These are phyloP conservation scores for Leccinum fibrillosum DNA, from an alignment of 768 basidiomycete species.

Conservation along the genomic window DNA sequence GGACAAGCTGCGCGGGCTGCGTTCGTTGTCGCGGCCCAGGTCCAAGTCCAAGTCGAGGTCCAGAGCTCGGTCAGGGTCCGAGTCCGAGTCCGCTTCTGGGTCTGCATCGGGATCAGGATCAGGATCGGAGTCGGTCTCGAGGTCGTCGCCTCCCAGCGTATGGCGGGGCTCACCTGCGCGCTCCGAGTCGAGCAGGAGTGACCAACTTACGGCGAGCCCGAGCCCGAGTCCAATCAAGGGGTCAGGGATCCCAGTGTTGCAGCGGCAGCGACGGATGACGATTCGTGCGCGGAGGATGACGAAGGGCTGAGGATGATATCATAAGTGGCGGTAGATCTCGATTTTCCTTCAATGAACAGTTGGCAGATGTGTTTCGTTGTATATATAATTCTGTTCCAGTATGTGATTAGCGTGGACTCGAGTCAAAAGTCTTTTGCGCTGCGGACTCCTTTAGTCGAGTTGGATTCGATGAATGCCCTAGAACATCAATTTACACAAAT, in stretches of 20 bases:
- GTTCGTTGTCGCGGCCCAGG: slow-evolving; percentile 14
- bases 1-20: slow-evolving; percentile 13
- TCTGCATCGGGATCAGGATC: slow-evolving; percentile 10
- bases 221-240: slow-evolving; percentile 23
- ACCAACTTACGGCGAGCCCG: slow-evolving; percentile 4
- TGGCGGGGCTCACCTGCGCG: slow-evolving; percentile 20
- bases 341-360: not conserved
- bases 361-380: not conserved
- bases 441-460: too few relatives aligned
- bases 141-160: slow-evolving; percentile 1
- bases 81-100: slow-evolving; percentile 1
- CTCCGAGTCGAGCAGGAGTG: slow-evolving; percentile 18
- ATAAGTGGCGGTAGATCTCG: not conserved
- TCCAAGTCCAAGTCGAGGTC: not conserved
- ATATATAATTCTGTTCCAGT: not conserved
- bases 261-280: slow-evolving; percentile 27
- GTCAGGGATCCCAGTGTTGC: slow-evolving; percentile 28
- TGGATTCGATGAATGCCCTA: too few relatives aligned
- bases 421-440: too few relatives aligned
- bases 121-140: not conserved
- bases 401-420: not conserved
- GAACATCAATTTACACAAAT: too few relatives aligned
- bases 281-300: slow-evolving; percentile 22
- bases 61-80: slow-evolving; percentile 4
- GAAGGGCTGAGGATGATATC: slow-evolving; percentile 6